These are phyloP conservation scores for Scheffersomyces quercinus DNA, from an alignment of 1,139 yeast species.

Conservation along the genomic window DNA sequence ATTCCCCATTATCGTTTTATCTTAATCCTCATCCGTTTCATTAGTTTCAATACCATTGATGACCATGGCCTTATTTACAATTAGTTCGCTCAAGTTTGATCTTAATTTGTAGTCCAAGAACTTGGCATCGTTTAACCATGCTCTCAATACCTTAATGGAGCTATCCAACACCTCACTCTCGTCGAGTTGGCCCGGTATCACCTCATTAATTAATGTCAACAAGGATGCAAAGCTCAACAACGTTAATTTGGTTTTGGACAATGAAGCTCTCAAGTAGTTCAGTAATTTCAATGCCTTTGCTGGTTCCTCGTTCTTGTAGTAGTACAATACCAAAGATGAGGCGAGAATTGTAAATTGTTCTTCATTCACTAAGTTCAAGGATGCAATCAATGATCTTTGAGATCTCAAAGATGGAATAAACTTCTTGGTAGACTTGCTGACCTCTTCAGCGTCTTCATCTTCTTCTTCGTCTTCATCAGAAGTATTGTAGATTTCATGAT, in stretches of 20 bases:
- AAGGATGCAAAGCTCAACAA: constrained; percentile 35
- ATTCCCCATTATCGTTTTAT: neutral
- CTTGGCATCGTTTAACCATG: constrained; percentile 34
- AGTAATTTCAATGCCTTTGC: constrained; percentile 24
- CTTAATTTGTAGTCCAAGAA: constrained; percentile 26
- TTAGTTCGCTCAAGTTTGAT: constrained; percentile 29
- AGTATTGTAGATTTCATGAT: constrained; percentile 22
- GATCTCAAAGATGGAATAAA: constrained; percentile 4
- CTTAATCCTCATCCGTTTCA: constrained; percentile 16
- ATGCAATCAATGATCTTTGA: constrained; percentile 26
- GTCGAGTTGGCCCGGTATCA: constrained; percentile 23
- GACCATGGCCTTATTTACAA: constrained; percentile 35
- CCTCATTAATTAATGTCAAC: constrained; percentile 24
- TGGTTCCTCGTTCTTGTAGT: constrained; percentile 19
- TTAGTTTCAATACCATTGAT: constrained; percentile 29
- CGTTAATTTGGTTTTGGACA: constrained; percentile 13
- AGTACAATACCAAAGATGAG: constrained; percentile 27
- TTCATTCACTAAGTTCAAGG: constrained; percentile 35
- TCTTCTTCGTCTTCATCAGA: constrained; percentile 22
- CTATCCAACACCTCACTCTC: constrained; percentile 27
- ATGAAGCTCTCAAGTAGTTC: constrained; percentile 27
- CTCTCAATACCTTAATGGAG: constrained; percentile 26
- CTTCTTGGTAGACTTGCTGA: neutral
- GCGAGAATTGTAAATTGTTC: constrained; percentile 38
- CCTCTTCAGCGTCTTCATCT: constrained; percentile 11